phyloP scores from a whole-genome alignment of 2,329 filamentous ascomycete species.

The Paradendryphiella salina region DNA sequence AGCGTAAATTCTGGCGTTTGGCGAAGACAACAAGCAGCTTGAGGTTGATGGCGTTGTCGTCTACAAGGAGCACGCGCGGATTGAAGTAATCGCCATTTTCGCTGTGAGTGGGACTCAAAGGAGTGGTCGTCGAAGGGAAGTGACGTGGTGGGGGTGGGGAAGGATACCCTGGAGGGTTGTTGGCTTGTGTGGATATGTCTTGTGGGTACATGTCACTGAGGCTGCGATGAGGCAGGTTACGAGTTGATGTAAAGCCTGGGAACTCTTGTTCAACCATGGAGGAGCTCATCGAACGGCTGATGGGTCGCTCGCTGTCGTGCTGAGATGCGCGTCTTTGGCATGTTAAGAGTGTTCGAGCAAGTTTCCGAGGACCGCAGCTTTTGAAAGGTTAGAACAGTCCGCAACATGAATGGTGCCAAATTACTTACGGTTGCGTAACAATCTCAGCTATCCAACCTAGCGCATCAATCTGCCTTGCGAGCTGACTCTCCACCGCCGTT shows the following conservation, averaged over 20 bases:
- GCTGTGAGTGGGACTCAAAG: conserved; percentile 18
- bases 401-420: neutral
- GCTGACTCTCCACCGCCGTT: conserved; percentile 25
- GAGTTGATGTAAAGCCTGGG: conserved; percentile 17
- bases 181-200: conserved; percentile 2
- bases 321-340: conserved; percentile 26
- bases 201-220: conserved; percentile 27
- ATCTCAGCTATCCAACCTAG: conserved; percentile 34
- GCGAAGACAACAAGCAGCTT: conserved; percentile 49
- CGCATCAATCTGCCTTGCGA: conserved; percentile 27
- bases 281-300: conserved; percentile 25
- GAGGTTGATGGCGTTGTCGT: conserved; percentile 44
- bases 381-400: neutral
- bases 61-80: conserved; percentile 39
- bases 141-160: conserved; percentile 20
- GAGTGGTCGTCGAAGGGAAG: conserved; percentile 25
- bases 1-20: conserved; percentile 35
- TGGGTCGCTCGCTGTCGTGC: conserved; percentile 17
- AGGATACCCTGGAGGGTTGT: neutral
- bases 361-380: conserved; percentile 36
- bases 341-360: conserved; percentile 30
- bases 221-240: conserved; percentile 25
- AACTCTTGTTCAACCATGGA: conserved; percentile 8
- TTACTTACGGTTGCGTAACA: conserved; percentile 34
- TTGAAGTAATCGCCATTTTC: conserved; percentile 33